Base-by-base conservation (phyloP, 176 grass and related monocot species). In the Zea luxurians region DNA sequence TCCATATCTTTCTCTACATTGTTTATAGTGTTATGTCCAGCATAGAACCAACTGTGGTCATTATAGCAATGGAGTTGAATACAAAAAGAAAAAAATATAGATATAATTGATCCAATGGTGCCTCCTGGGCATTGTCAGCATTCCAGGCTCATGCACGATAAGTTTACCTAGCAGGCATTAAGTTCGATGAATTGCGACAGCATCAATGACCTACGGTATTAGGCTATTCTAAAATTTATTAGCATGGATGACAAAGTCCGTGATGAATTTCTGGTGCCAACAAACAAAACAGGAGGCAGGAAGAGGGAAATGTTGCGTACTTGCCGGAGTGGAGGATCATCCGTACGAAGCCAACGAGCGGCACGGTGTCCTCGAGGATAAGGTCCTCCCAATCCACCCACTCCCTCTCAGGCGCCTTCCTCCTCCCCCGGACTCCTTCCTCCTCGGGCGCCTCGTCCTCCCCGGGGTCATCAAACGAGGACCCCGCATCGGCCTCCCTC, bases 311-410 rank as follows among this genome's bases (percentile, higher is more conserved):
- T 6, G 57, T 62, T 55, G 87, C 92, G 44, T 92, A 99, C 96
- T 99, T 95, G 91, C 92, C 96, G 37, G 96, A 93, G 81, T 95
- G 92, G 57, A 99, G 96, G 69, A 99, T 93, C 96, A 99, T 99
- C 61, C 92, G 80, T 21, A 99, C 92, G 61, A 99, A 95, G 37
- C 92, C 81, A 5, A 95, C 96, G 15, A 99, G 92, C 6, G 92
- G 96, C 50, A 94, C 96, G 43, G 96, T 99, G 43, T 99, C 96
- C 90, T 95, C 84, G 81, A 99, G 83, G 66, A 99, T 99, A 64
- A 85, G 74, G 68, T 99, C 96, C 75, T 99, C 96, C 96, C 96
- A 99, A n/a, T 91, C 90, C 34, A 92, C 83, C 90, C 83, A 91
- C 65, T 92, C 91, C 73, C 80, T 68, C 80, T 80, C 78, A 3